These are phyloP conservation scores for Phyllosticta paracitricarpa DNA, from an alignment of 2,329 filamentous ascomycete species.

Conservation along the genomic window DNA sequence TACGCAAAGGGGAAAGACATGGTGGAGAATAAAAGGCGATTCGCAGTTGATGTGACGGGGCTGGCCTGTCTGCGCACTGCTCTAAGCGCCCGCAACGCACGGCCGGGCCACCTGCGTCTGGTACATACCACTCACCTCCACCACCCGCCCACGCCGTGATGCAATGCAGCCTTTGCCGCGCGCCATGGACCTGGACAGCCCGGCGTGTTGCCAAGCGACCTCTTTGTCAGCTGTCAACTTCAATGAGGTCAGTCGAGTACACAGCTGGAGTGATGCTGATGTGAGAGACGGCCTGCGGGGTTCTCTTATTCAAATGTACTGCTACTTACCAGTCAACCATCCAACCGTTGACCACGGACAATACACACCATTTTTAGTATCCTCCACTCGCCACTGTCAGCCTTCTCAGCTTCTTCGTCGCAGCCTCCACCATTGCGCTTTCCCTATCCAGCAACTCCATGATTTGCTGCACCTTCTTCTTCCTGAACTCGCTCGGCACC, in stretches of 20 bases:
- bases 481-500: slow-evolving; percentile 25
- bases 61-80: not conserved
- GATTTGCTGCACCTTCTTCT: slow-evolving; percentile 24
- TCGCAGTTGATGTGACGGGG: slow-evolving; percentile 2
- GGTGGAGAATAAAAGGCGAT: not conserved
- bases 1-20: not conserved
- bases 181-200: not conserved
- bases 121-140: not conserved
- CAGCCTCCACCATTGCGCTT: slow-evolving; percentile 24
- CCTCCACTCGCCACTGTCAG: slow-evolving; percentile 10
- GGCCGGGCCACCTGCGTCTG: not conserved
- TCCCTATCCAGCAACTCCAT: slow-evolving; percentile 24
- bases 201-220: not conserved
- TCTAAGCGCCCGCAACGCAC: slow-evolving; percentile 8
- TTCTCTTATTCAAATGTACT: not conserved
- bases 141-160: not conserved
- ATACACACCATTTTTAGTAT: slow-evolving; percentile 1
- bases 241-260: not conserved
- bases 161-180: not conserved
- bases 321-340: not conserved
- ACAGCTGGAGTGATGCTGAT: not conserved
- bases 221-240: not conserved
- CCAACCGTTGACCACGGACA: not conserved
- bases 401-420: slow-evolving; percentile 19
- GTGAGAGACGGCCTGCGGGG: not conserved